These are phyloP conservation scores for Fraxinus albicans DNA, from an alignment of 305 asterid genomes.

Conservation along the genomic window DNA sequence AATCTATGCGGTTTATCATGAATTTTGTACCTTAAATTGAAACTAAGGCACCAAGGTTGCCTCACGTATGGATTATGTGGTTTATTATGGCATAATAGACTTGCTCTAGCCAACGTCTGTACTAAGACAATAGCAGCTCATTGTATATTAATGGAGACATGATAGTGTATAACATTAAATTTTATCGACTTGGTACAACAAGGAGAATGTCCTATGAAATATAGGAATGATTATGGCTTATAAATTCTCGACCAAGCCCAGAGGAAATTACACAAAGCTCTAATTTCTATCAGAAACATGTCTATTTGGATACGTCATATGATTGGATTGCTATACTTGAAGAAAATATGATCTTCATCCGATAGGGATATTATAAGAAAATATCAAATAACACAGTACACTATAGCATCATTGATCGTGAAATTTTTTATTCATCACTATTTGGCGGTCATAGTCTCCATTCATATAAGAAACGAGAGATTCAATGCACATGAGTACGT, in stretches of 20 bases:
- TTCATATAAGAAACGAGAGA: neutral
- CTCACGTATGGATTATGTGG: neutral
- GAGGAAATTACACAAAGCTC: neutral
- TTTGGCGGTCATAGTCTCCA: neutral
- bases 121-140: neutral
- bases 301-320: neutral
- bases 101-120: neutral
- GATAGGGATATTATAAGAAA: neutral
- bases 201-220: neutral
- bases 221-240: neutral
- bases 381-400: neutral
- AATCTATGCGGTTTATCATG: neutral
- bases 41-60: neutral
- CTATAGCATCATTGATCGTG: neutral
- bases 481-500: neutral
- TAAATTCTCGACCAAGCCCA: neutral
- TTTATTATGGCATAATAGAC: neutral
- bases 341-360: neutral
- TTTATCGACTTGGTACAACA: neutral
- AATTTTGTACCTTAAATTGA: neutral
- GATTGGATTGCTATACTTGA: neutral
- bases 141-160: neutral
- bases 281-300: neutral
- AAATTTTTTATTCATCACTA: neutral
- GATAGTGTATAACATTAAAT: neutral